Evolutionary conservation across 768 basidiomycete genomes (phyloP), one percentile per base, ranked within the genome.

Genomic region (Hygrocybe coccinea): DNA sequence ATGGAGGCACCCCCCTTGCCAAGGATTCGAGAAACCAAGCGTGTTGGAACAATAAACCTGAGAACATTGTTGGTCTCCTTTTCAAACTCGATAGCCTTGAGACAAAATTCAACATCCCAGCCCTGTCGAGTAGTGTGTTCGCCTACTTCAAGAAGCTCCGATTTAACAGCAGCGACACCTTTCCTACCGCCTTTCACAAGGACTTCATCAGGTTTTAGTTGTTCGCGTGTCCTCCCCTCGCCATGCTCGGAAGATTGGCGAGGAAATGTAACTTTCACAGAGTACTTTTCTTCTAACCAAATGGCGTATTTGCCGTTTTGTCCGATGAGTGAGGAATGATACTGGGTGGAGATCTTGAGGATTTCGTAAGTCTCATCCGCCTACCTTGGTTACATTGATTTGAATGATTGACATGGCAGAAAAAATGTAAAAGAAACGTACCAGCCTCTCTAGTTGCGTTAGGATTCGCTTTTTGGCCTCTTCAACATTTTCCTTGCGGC

Each of bases 261-360:
- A 54, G 95, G 95, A 81, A 98, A 99, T 44, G 86, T 95, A 66
- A 99, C 93, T 76, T 94, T 95, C 74, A 98, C 95, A 25, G 77
- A 79, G 68, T 98, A 97, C 67, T 91, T 97, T 51, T 97, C 95
- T 72, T 99, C 95, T 7, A 99, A 79, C 35, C 97, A 85, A 64
- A 91, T 90, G 49, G 87, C 93, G 73, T 97, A 99, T 72, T 93
- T 95, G 57, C 97, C 97, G 60, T 78, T 83, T 62, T 89, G 86
- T 58, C 97, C 97, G 65, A 99, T 98, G 54, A 99, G 78, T 35
- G 90, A 89, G 54, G 95, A 83, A 66, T 98, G 97, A 67, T 87
- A 91, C 68, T 94, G 85, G 62, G 77, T 75, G 21, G 92, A 85
- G 61, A 98, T 94, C 65, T 86, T 90, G 65, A 99, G 79, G 39